Conservation (phyloP, 441 rosid genomes). For the Geranium incanum region DNA sequence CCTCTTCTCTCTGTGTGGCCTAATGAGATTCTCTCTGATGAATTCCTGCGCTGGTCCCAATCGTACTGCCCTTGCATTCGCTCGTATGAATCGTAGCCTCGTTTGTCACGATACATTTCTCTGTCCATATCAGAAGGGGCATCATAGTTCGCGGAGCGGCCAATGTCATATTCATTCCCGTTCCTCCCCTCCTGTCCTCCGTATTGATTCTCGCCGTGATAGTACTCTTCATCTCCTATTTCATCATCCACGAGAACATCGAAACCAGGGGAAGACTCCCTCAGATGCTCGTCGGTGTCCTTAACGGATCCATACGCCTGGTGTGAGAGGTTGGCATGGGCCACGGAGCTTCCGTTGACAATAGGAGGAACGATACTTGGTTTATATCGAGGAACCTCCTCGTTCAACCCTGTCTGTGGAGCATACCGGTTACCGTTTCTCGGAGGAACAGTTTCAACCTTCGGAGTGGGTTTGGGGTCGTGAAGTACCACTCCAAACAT, state of each 20-base stretch:
- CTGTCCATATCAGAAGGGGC: constrained; percentile 38
- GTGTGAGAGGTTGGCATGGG: constrained; percentile 38
- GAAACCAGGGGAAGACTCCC: constrained; percentile 94
- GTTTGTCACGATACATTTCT: constrained; percentile 37
- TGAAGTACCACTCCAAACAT: constrained; percentile 21
- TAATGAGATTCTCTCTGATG: constrained; percentile 42
- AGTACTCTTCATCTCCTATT: constrained; percentile 54
- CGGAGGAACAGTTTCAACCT: constrained; percentile 25
- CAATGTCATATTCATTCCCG: constrained; percentile 50
- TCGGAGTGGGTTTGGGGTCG: constrained; percentile 32
- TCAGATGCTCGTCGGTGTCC: constrained; percentile 58
- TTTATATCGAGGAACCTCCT: constrained; percentile 38
- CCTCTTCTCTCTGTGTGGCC: constrained; percentile 52
- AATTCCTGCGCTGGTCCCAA: constrained; percentile 50
- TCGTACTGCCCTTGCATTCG: constrained; percentile 46
- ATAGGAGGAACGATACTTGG: constrained; percentile 25
- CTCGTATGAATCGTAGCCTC: constrained; percentile 41
- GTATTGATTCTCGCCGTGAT: constrained; percentile 62
- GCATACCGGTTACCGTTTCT: constrained; percentile 36
- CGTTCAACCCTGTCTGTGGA: constrained; percentile 28
- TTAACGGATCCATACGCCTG: constrained; percentile 37
- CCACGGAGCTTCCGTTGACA: constrained; percentile 33
- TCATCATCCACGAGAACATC: constrained; percentile 93
- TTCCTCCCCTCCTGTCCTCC: constrained; percentile 55
- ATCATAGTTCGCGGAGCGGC: constrained; percentile 40